Percentiles rank a stretch among this genome's conserved stretches.
phyloP scores from a whole-genome alignment of 225 moss, liverwort and hornwort species.

The Lunularia cruciata region DNA sequence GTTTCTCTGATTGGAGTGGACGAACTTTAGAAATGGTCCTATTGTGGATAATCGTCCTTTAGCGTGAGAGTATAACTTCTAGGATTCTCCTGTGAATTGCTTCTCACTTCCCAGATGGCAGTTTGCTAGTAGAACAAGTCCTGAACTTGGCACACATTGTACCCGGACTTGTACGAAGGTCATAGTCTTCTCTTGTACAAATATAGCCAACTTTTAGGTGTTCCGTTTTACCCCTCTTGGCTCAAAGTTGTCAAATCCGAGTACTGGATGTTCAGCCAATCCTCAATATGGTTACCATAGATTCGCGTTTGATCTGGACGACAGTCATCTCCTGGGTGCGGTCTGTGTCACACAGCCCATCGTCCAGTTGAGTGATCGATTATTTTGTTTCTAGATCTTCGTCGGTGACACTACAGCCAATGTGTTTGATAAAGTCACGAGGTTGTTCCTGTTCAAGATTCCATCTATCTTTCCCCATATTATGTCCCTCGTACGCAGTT shows the following conservation, averaged over 20 bases:
- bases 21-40: too few relatives aligned
- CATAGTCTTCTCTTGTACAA: too few relatives aligned
- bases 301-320: slow-evolving; percentile 40
- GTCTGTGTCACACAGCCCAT: slow-evolving; percentile 46
- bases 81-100: too few relatives aligned
- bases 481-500: slow-evolving; percentile 37
- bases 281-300: slow-evolving; percentile 43
- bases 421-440: slow-evolving; percentile 43
- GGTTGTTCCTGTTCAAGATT: slow-evolving; percentile 35
- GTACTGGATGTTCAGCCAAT: slow-evolving; percentile 46
- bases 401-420: slow-evolving; percentile 40
- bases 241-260: slow-evolving; percentile 4
- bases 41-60: too few relatives aligned
- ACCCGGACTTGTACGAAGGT: too few relatives aligned
- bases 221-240: too few relatives aligned
- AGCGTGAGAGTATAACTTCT: too few relatives aligned
- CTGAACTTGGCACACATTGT: too few relatives aligned
- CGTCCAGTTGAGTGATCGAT: slow-evolving; percentile 35
- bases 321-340: slow-evolving; percentile 46
- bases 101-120: too few relatives aligned
- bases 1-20: too few relatives aligned
- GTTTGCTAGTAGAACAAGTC: too few relatives aligned
- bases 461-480: slow-evolving; percentile 48
- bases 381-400: slow-evolving; percentile 47
- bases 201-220: too few relatives aligned